Percentiles rank a stretch among this genome's conserved stretches.
Evolutionary conservation across 805 yeast species (phyloP).

Genomic region (Phaffomyces antillensis): DNA sequence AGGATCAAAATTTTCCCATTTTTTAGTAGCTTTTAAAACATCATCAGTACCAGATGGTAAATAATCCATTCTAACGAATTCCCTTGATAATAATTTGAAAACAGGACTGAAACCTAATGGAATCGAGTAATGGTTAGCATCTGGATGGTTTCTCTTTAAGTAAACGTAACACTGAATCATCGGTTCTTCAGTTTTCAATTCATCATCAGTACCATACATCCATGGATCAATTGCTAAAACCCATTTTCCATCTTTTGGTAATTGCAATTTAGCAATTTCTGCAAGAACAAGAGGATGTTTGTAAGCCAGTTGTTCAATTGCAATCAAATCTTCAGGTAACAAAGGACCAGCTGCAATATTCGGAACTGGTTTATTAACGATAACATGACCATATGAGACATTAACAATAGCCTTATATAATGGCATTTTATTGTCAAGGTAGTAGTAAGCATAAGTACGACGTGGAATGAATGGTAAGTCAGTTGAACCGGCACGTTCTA

Average conservation of each 20-base stretch:
- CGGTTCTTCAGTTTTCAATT: constrained; percentile 25
- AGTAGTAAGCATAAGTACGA: constrained; percentile 62
- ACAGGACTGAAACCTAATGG: constrained; percentile 73
- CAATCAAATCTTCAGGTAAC: constrained; percentile 6
- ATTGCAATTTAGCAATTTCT: constrained; percentile 58
- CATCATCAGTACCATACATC: constrained; percentile 72
- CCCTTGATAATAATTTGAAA: neutral
- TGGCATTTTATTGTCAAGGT: constrained; percentile 39
- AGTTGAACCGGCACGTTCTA: constrained; percentile 47
- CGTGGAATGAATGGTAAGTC: constrained; percentile 56
- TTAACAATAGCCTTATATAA: constrained; percentile 71
- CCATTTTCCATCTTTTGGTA: constrained; percentile 45
- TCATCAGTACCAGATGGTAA: constrained; percentile 50
- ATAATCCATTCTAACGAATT: neutral
- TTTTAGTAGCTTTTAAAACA: constrained; percentile 42
- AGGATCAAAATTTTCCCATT: constrained; percentile 53
- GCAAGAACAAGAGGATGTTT: constrained; percentile 33
- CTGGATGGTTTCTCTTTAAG: constrained; percentile 47
- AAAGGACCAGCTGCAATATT: too few species aligned
- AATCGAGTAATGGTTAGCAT: constrained; percentile 68
- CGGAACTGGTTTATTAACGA: constrained; percentile 48
- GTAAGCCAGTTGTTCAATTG: constrained; percentile 34
- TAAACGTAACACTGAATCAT: constrained; percentile 67
- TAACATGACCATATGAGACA: constrained; percentile 52
- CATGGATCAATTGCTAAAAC: constrained; percentile 70